Conservation (phyloP, 1,284 basidiomycete species). For the Tilletia indica region DNA sequence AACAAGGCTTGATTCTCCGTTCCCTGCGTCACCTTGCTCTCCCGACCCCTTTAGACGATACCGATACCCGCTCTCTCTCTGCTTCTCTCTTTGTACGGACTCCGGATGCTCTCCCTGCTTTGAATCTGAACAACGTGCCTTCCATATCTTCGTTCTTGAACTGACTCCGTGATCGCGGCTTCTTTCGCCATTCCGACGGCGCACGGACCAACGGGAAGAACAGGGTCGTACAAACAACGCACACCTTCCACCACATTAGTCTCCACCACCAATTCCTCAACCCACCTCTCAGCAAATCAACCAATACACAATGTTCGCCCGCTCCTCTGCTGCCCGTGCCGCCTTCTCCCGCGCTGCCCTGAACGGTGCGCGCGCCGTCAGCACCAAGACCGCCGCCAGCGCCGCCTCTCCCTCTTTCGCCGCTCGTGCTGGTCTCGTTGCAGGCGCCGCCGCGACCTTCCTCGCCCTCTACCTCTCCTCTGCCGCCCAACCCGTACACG, state of each 20-base stretch:
- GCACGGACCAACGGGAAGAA: no score
- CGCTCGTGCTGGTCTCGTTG: constrained; percentile 31
- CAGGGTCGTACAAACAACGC: no score
- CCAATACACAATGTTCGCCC: not conserved
- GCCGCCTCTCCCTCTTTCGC: constrained; percentile 20
- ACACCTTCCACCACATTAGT: no score
- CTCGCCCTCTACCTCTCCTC: constrained; percentile 28
- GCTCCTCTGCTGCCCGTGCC: constrained; percentile 24
- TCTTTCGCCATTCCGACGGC: no score
- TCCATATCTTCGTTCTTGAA: no score
- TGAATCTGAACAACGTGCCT: no score
- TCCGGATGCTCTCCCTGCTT: no score
- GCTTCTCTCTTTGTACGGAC: no score
- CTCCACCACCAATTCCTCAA: no score
- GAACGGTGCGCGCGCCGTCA: constrained; percentile 36
- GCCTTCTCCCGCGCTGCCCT: constrained; percentile 33
- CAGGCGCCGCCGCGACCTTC: constrained; percentile 27
- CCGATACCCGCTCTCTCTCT: no score
- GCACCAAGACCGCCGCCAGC: constrained; percentile 31
- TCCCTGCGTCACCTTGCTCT: not conserved
- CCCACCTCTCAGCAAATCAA: not conserved
- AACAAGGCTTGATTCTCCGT: not conserved
- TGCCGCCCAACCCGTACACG: constrained; percentile 32
- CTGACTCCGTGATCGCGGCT: no score
- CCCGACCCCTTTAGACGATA: not conserved